These are phyloP conservation scores for Dendrothele bispora DNA, from an alignment of 768 basidiomycete species.

Conservation along the genomic window DNA sequence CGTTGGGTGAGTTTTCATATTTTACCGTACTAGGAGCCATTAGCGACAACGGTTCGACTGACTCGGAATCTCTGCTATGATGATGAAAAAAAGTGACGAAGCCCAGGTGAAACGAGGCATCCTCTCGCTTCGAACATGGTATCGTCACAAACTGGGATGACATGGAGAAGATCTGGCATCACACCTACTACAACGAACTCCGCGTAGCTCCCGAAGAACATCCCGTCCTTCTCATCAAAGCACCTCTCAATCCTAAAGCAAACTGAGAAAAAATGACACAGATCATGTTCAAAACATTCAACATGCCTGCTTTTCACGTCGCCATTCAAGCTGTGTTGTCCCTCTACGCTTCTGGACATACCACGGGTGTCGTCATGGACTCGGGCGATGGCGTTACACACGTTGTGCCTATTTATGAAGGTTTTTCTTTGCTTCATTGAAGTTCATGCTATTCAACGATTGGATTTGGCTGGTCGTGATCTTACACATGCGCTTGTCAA, in stretches of 20 bases:
- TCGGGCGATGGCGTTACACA: conserved; percentile 97
- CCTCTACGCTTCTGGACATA: conserved; percentile 87
- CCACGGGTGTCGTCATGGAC: conserved; percentile 93
- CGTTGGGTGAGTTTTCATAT: conserved; percentile 69
- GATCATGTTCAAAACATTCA: conserved; percentile 77
- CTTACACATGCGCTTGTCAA: conserved; percentile 76
- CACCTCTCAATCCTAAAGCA: conserved; percentile 66
- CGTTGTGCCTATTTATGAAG: conserved; percentile 97
- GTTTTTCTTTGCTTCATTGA: conserved; percentile 84
- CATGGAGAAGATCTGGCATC: conserved; percentile 99
- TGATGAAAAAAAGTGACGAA: conserved; percentile 59
- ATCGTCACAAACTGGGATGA: conserved; percentile 99
- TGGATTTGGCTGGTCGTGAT: conserved; percentile 93
- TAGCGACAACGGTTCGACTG: no score
- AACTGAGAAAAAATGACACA: conserved; percentile 71
- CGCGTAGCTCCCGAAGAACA: conserved; percentile 73
- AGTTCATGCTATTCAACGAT: conserved; percentile 91
- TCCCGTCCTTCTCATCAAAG: conserved; percentile 53
- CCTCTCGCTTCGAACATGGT: conserved; percentile 87
- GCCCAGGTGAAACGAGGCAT: conserved; percentile 96
- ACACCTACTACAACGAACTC: conserved; percentile 89
- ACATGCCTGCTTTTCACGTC: conserved; percentile 73
- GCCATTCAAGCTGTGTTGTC: conserved; percentile 74
- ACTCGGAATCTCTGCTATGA: conserved; percentile 16
- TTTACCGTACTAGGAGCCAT: conserved; percentile 9